A percentile compares a stretch with the other conserved stretches of the same genome.
phyloP scores from a whole-genome alignment of 2,329 filamentous ascomycete genomes.

The Apiospora sp. region DNA sequence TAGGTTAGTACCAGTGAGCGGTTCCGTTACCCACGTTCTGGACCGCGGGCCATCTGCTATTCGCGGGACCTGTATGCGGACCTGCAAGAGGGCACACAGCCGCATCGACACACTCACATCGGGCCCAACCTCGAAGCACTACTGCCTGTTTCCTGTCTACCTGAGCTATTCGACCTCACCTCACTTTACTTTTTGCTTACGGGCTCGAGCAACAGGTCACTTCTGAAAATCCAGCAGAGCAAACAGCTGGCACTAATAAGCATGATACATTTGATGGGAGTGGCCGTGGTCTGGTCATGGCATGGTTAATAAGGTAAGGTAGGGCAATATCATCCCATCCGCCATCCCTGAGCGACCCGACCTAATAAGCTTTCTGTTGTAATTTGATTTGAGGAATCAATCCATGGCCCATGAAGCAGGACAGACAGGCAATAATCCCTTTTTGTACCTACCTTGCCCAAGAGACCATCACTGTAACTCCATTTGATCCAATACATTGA shows the following conservation, averaged over 20 bases:
- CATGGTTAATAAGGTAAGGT: slow-evolving; percentile 14
- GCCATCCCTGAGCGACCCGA: slow-evolving; percentile 14
- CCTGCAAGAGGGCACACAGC: slow-evolving; percentile 17
- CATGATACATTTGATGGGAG: neutral
- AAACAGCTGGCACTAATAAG: neutral
- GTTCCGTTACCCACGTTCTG: slow-evolving; percentile 20
- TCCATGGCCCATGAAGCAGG: slow-evolving; percentile 11
- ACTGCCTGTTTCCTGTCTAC: slow-evolving; percentile 10
- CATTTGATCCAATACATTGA: neutral
- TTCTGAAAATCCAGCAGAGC: neutral
- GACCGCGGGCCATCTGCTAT: slow-evolving; percentile 21
- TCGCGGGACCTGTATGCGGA: slow-evolving; percentile 22
- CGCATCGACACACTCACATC: slow-evolving; percentile 15
- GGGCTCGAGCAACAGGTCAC: neutral
- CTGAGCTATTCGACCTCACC: neutral
- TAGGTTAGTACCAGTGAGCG: neutral
- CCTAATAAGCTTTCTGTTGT: slow-evolving; percentile 21
- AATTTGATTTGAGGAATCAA: slow-evolving; percentile 21
- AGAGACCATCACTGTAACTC: neutral
- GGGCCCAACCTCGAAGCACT: slow-evolving; percentile 16
- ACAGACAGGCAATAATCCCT: neutral
- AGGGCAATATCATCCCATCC: slow-evolving; percentile 20
- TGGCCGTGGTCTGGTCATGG: slow-evolving; percentile 7
- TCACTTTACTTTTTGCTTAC: neutral
- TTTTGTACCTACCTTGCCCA: neutral